Percentiles rank a stretch among this genome's conserved stretches.
phyloP scores from a whole-genome alignment of 2,329 filamentous ascomycete genomes.

The Metarhizium sp. region DNA sequence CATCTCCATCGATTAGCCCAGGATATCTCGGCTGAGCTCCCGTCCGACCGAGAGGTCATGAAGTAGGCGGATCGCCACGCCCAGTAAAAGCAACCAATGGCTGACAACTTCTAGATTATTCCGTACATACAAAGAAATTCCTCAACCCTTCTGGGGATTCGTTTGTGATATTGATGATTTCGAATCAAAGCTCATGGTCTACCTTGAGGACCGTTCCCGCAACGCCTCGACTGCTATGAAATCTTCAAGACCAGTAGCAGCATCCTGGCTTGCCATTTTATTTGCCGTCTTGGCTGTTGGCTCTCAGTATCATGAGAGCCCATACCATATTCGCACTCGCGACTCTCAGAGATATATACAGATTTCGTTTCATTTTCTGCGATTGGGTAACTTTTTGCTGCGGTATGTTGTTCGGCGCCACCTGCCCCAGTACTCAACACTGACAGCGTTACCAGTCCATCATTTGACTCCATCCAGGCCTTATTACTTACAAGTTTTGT shows the following conservation, averaged over 20 bases:
- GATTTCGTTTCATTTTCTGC: constrained; percentile 55
- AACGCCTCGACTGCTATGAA: constrained; percentile 38
- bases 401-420: constrained; percentile 26
- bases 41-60: constrained; percentile 56
- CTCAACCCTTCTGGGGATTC: constrained; percentile 60
- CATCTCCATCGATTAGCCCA: constrained; percentile 51
- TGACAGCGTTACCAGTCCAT: constrained; percentile 34
- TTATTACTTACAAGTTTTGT: constrained; percentile 54
- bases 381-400: constrained; percentile 54
- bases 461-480: constrained; percentile 57
- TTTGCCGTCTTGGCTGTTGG: constrained; percentile 57
- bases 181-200: constrained; percentile 54
- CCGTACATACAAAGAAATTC: constrained; percentile 56
- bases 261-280: constrained; percentile 57
- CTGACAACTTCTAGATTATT: constrained; percentile 38
- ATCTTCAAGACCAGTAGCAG: constrained; percentile 43
- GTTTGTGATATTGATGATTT: constrained; percentile 58
- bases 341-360: constrained; percentile 54
- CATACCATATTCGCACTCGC: constrained; percentile 49
- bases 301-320: constrained; percentile 56
- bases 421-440: background rate
- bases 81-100: constrained; percentile 1
- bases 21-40: constrained; percentile 52
- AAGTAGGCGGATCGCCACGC: constrained; percentile 37
- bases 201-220: constrained; percentile 53